These are phyloP conservation scores for Trichomonas vaginalis DNA, from an alignment of 208 protist genomes.

Conservation along the genomic window DNA sequence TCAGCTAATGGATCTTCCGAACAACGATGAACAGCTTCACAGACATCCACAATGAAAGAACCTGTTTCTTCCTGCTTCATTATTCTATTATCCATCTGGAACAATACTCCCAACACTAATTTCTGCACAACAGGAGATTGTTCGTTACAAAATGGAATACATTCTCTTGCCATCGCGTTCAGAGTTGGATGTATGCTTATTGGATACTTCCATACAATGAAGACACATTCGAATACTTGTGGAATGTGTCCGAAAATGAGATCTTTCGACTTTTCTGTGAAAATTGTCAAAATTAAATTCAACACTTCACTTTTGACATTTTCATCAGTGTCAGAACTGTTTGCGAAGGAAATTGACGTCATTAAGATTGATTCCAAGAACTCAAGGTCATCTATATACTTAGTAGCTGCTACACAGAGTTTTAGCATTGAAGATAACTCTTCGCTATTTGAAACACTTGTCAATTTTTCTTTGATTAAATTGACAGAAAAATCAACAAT, in stretches of 20 bases:
- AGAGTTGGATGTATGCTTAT: not conserved
- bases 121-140: not conserved
- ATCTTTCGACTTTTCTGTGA: not conserved
- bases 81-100: not conserved
- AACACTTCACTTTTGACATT: not conserved
- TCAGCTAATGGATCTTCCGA: not conserved
- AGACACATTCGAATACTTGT: not conserved
- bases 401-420: not conserved
- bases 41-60: not conserved
- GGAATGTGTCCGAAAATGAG: not conserved
- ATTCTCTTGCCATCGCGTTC: not conserved
- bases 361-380: not conserved
- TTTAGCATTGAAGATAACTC: not conserved
- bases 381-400: not conserved
- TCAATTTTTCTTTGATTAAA: not conserved
- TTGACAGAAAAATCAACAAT: not conserved
- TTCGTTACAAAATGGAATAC: not conserved
- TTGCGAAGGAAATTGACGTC: not conserved
- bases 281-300: not conserved
- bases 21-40: not conserved
- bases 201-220: not conserved
- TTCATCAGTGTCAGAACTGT: not conserved
- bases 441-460: not conserved
- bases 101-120: not conserved
- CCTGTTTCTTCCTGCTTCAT: not conserved